Conservation (phyloP, 2,329 filamentous ascomycete species). For the Fusarium sp. region DNA sequence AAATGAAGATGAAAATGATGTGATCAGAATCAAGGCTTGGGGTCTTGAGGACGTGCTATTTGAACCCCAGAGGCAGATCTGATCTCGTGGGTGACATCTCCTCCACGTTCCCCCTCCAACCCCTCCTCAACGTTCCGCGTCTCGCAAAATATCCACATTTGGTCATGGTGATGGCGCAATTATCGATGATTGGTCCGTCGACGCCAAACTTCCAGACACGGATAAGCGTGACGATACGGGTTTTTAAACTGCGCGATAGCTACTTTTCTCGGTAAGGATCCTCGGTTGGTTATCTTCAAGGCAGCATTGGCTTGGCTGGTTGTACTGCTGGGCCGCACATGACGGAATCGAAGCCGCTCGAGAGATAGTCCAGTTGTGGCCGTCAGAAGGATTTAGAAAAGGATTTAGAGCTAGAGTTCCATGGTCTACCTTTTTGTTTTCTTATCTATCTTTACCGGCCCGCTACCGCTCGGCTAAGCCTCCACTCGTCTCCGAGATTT, state of each 20-base stretch:
- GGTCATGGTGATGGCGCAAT: not conserved
- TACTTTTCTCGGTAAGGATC: slow-evolving; percentile 29
- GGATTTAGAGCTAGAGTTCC: not conserved
- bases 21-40: not conserved
- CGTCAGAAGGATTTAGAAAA: not conserved
- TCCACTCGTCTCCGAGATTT: not conserved
- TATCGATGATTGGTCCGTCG: not conserved
- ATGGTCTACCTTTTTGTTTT: too few species aligned
- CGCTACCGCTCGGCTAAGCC: not conserved
- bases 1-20: not conserved
- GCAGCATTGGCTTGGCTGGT: not conserved
- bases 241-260: not conserved
- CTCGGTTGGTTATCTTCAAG: slow-evolving; percentile 21
- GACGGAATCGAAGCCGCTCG: not conserved
- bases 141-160: slow-evolving; percentile 23
- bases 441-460: not conserved
- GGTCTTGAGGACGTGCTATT: not conserved
- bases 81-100: not conserved
- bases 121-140: not conserved
- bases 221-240: slow-evolving; percentile 1
- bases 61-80: slow-evolving; percentile 12
- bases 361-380: not conserved
- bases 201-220: slow-evolving; percentile 1
- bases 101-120: not conserved
- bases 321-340: not conserved